Evolutionary conservation across 768 basidiomycete species (phyloP).

Genomic region (Suillus fuscotomentosus): DNA sequence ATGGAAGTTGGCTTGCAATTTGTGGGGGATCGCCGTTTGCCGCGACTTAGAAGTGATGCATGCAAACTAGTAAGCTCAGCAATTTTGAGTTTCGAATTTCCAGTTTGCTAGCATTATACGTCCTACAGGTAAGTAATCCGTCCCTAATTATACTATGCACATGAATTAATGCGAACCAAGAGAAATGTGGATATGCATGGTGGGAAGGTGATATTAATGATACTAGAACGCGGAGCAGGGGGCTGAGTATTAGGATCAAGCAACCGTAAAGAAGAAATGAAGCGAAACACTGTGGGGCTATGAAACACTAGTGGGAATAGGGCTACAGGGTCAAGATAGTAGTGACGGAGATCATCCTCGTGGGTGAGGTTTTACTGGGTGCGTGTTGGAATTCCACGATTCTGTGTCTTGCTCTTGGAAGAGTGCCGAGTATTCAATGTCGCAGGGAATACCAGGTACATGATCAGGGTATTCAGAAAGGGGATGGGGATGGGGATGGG

Average conservation of each 20-base stretch:
- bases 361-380: not conserved
- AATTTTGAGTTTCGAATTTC: not conserved
- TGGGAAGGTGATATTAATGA: not conserved
- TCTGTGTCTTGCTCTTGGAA: slow-evolving; percentile 5
- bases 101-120: not conserved
- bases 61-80: not conserved
- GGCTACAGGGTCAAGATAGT: not conserved
- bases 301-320: not conserved
- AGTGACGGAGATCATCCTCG: not conserved
- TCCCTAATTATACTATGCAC: not conserved
- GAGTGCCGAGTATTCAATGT: slow-evolving; percentile 2
- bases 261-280: not conserved
- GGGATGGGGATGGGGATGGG: not conserved
- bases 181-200: not conserved
- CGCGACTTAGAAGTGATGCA: not conserved
- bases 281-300: not conserved
- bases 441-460: not conserved
- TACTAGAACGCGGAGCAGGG: not conserved
- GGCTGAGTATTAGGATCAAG: not conserved
- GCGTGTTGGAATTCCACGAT: not conserved
- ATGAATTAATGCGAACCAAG: not conserved
- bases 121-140: not conserved
- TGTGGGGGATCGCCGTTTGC: not conserved
- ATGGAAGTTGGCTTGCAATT: not conserved
- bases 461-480: slow-evolving; percentile 8